Conservation (phyloP, 1,284 basidiomycete genomes). For the Hortiboletus rubellus region DNA sequence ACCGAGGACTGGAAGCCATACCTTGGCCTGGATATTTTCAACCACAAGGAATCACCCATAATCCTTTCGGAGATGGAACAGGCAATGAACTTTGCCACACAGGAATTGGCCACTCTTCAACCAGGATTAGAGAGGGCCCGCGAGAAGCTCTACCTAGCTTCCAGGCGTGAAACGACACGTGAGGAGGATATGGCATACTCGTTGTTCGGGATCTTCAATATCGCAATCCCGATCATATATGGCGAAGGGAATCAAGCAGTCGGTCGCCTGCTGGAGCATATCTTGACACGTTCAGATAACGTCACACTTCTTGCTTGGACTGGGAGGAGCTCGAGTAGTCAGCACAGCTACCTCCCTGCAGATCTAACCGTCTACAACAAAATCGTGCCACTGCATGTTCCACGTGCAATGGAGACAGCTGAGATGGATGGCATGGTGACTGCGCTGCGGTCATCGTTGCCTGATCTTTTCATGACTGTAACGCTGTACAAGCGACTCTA, state of each 20-base stretch:
- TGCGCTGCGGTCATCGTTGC: not conserved
- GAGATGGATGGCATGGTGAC: not conserved
- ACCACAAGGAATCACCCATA: constrained; percentile 7
- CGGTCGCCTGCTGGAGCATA: constrained; percentile 15
- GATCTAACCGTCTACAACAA: constrained; percentile 11
- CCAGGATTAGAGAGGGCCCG: constrained; percentile 5
- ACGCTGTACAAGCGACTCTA: not conserved
- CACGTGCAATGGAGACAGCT: not conserved
- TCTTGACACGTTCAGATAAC: constrained; percentile 8
- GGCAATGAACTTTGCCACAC: not conserved
- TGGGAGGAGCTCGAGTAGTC: not conserved
- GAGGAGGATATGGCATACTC: constrained; percentile 17
- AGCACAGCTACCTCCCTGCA: constrained; percentile 13
- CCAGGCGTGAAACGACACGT: constrained; percentile 6
- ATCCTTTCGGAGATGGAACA: constrained; percentile 10
- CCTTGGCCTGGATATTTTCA: not conserved
- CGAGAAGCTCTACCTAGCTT: constrained; percentile 15
- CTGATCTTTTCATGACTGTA: not conserved
- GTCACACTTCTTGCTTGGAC: constrained; percentile 18
- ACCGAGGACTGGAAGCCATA: constrained; percentile 20
- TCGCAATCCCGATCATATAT: constrained; percentile 3
- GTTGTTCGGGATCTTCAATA: constrained; percentile 14
- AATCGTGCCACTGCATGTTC: not conserved
- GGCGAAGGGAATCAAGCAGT: constrained; percentile 10
- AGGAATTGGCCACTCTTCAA: not conserved